A percentile compares a stretch with the other conserved stretches of the same genome.
phyloP scores from a whole-genome alignment of 441 rosid species.

The Jatropha podagrica region DNA sequence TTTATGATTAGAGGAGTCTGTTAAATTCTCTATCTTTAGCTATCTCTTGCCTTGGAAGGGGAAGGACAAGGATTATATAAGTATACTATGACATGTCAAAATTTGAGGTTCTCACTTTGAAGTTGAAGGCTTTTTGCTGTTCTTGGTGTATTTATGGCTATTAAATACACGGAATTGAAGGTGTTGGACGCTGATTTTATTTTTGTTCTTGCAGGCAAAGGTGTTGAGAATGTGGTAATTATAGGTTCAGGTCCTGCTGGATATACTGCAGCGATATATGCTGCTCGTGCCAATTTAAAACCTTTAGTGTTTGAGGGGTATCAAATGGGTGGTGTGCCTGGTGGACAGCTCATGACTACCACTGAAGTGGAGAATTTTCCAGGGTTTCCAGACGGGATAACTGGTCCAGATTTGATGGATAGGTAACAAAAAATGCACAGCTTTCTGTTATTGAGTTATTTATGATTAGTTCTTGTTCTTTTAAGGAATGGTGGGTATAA shows the following conservation, averaged over 20 bases:
- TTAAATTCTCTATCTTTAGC: not conserved
- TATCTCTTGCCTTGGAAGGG: not conserved
- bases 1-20: not conserved
- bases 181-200: not conserved
- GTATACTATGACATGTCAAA: not conserved
- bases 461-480: not conserved
- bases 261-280: constrained; percentile 94
- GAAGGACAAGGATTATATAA: not conserved
- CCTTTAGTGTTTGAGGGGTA: constrained; percentile 98
- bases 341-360: constrained; percentile 98
- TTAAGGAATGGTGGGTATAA: not conserved
- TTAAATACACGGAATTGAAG: not conserved
- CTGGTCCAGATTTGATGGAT: constrained; percentile 99
- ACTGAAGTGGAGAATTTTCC: constrained; percentile 98
- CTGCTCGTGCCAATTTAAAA: constrained; percentile 97
- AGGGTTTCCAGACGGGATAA: constrained; percentile 94
- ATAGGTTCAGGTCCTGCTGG: constrained; percentile 99
- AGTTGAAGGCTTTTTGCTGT: not conserved
- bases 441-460: not conserved
- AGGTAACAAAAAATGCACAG: constrained; percentile 38
- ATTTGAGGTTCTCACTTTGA: not conserved
- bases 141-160: not conserved
- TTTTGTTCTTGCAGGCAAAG: constrained; percentile 50
- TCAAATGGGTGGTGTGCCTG: constrained; percentile 97
- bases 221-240: constrained; percentile 84